Evolutionary conservation across 306 rosid genomes (phyloP).

Genomic region (Cicer judaicum): DNA sequence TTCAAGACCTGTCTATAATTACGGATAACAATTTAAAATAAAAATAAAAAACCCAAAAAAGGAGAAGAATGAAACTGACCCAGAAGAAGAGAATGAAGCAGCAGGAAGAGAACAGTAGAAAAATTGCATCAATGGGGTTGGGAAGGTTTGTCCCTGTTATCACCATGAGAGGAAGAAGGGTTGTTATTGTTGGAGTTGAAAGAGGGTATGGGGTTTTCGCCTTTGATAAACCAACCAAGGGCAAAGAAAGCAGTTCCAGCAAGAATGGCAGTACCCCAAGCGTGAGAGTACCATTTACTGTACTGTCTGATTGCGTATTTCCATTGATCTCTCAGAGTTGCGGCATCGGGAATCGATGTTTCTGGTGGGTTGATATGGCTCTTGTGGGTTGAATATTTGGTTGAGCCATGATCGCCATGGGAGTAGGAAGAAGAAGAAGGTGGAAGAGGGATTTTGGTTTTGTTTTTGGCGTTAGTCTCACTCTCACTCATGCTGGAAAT

Average conservation of each 20-base stretch:
- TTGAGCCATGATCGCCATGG: constrained; percentile 26
- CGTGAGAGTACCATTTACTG: constrained; percentile 85
- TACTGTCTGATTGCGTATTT: constrained; percentile 73
- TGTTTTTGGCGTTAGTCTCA: constrained; percentile 46
- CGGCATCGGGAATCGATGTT: constrained; percentile 65
- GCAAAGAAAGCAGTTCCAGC: constrained; percentile 92
- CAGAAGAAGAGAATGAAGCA: constrained; percentile 3
- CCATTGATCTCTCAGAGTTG: constrained; percentile 93
- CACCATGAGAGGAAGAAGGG: constrained; percentile 38
- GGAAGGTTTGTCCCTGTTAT: constrained; percentile 27
- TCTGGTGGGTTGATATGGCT: constrained; percentile 71
- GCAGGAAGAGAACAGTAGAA: not conserved
- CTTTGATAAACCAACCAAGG: constrained; percentile 93
- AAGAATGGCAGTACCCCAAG: constrained; percentile 96
- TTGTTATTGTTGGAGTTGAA: constrained; percentile 27
- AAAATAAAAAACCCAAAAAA: not conserved
- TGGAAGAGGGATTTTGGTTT: constrained; percentile 21
- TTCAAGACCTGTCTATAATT: not conserved
- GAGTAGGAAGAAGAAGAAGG: constrained; percentile 44
- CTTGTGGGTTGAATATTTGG: constrained; percentile 47
- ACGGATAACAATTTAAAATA: not conserved
- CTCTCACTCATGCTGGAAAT: constrained; percentile 43
- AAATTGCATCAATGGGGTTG: constrained; percentile 5
- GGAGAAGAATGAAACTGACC: constrained; percentile 28
- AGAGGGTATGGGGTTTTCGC: constrained; percentile 86